Evolutionary conservation across 371 early-diverging fungal genomes (phyloP), one percentile per base, ranked within the genome.

Genomic region (Synchytrium microbalum): DNA sequence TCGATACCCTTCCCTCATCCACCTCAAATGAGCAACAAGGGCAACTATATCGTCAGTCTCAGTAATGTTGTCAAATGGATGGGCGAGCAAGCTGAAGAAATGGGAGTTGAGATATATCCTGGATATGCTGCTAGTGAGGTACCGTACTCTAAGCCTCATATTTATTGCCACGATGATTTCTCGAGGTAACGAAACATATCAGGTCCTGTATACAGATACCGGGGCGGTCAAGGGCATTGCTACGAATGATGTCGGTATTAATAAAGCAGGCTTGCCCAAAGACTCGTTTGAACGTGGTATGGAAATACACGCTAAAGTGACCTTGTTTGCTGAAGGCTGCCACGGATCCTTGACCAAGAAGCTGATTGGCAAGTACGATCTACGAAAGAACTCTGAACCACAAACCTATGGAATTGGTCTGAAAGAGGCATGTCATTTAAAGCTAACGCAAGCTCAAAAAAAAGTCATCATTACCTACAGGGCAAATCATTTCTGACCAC

Each of bases 271-370:
- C 66, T 51, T 52, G 69, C 94, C 92, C 56, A 95, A 91, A 83
- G 91, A 91, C 56, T 86, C 75, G 46, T 98, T 90, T 72, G 95
- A 96, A 68, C 88, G 92, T 25, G 98, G 98, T 29, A 97, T 98
- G 89, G 93, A 89, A 74, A 84, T 98, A 63, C 90, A 88, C 57
- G 95, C 95, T 53, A 92, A 90, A 74, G 86, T 96, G 26, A 96
- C 97, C 10, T 72, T 96, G 52, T 93, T 98, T 79, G 98, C 94
- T 51, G 98, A 98, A 75, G 98, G 98, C 19, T 96, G 96, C 73
- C 97, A 97, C 67, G 98, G 98, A 16, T 91, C 92, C 28, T 79
- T 97, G 38, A 88, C 96, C 62, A 98, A 98, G 82, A 80, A 87
- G 59, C 74, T 97, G 56, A 84, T 91, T 67, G 78, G 82, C 66